phyloP scores from a whole-genome alignment of 2,329 filamentous ascomycete species.

The Fusarium sp. region DNA sequence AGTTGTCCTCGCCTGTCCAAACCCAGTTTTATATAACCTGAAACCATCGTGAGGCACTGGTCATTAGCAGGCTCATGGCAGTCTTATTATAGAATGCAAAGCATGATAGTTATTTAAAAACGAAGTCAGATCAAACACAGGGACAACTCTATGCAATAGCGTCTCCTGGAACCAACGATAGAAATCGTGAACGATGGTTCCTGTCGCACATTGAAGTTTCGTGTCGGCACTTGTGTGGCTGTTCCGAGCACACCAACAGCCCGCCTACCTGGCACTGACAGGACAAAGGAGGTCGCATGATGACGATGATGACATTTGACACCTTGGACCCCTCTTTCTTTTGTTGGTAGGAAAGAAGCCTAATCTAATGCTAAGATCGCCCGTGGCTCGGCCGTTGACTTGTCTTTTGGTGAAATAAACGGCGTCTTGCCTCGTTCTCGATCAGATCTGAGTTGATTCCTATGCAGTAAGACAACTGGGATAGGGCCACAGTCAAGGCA shows the following conservation, averaged over 20 bases:
- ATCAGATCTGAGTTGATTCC: background rate
- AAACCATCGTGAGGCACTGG: constrained; percentile 5
- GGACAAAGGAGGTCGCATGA: constrained; percentile 29
- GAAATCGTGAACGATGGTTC: constrained; percentile 2
- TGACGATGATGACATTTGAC: constrained; percentile 43
- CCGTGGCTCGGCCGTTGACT: constrained; percentile 30
- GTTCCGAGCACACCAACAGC: constrained; percentile 17
- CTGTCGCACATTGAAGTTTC: constrained; percentile 28
- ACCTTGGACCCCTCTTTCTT: constrained; percentile 30
- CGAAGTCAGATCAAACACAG: background rate
- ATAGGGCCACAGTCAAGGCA: background rate
- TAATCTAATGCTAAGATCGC: constrained; percentile 6
- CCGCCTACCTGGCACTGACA: constrained; percentile 4
- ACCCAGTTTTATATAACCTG: background rate
- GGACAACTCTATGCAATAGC: background rate
- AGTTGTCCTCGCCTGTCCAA: background rate
- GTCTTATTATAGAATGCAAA: background rate
- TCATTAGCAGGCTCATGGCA: background rate
- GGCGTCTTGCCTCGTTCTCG: constrained; percentile 8
- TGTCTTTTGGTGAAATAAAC: constrained; percentile 20
- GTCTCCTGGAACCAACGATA: background rate
- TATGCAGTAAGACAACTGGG: background rate
- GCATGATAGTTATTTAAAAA: background rate
- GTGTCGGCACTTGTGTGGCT: constrained; percentile 39
- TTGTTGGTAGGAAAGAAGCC: constrained; percentile 1